phyloP scores from a whole-genome alignment of 495 filamentous ascomycete species.

The Copromyces sp. region DNA sequence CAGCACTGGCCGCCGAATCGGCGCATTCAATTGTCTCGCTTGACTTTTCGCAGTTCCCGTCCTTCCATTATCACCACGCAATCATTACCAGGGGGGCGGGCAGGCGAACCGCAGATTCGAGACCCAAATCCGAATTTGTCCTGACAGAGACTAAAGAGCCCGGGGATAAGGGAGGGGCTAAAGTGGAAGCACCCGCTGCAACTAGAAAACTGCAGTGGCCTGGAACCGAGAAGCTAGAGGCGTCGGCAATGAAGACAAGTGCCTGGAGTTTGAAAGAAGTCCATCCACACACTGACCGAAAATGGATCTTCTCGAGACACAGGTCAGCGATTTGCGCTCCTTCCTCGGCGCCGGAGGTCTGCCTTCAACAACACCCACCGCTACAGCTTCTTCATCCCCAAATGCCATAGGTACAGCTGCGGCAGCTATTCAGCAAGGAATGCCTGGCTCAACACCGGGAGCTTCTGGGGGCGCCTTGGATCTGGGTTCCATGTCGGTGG shows the following conservation, averaged over 20 bases:
- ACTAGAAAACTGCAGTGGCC: not conserved
- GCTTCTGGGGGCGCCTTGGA: not conserved
- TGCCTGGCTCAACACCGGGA: not conserved
- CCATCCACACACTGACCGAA: not conserved
- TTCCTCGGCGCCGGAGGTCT: conserved; percentile 25
- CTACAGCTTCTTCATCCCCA: not conserved
- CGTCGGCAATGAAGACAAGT: not conserved
- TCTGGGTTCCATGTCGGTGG: not conserved
- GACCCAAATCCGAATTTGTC: not conserved
- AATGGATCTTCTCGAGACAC: conserved; percentile 46
- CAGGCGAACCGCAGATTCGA: not conserved
- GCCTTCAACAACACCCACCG: conserved; percentile 5
- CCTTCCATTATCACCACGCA: not conserved
- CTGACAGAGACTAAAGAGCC: not conserved
- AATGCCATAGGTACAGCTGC: not conserved
- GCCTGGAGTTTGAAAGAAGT: not conserved
- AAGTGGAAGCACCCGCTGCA: not conserved
- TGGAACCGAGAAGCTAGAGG: not conserved
- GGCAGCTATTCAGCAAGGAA: conserved; percentile 4
- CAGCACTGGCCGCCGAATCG: not conserved
- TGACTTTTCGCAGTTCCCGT: not conserved
- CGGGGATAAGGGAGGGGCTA: not conserved
- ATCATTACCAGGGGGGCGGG: not conserved
- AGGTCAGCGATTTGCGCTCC: conserved; percentile 45
- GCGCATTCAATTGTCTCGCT: not conserved